These are phyloP conservation scores for Macrolepiota dolichaula DNA, from an alignment of 768 basidiomycete species.

Conservation along the genomic window DNA sequence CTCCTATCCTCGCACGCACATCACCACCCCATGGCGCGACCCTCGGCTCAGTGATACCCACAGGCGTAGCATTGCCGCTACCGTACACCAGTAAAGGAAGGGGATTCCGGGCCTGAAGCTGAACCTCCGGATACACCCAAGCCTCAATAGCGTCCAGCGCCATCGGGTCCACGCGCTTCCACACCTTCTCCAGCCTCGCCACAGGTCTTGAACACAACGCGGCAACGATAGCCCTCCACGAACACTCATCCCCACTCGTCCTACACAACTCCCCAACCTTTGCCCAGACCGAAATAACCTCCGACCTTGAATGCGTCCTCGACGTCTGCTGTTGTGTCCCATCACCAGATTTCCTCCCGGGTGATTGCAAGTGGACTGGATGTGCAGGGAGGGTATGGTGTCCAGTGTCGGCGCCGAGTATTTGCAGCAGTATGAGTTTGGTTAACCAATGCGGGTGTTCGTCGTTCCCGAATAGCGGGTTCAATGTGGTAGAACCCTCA, in stretches of 20 bases:
- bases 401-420: constrained; percentile 56
- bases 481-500: constrained; percentile 9
- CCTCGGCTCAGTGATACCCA: constrained; percentile 39
- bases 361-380: constrained; percentile 18
- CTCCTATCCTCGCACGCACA: constrained; percentile 40
- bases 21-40: constrained; percentile 72
- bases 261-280: constrained; percentile 72
- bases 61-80: constrained; percentile 21
- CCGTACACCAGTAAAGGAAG: no score
- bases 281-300: constrained; percentile 71
- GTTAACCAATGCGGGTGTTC: constrained; percentile 82
- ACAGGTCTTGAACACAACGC: constrained; percentile 74
- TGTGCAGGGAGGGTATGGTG: constrained; percentile 9
- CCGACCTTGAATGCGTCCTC: constrained; percentile 68
- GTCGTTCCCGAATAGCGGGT: constrained; percentile 62
- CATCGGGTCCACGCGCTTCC: constrained; percentile 68
- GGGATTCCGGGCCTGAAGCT: neutral
- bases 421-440: constrained; percentile 64
- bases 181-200: constrained; percentile 73
- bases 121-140: constrained; percentile 49
- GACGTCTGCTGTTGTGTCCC: constrained; percentile 31
- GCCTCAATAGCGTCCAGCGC: constrained; percentile 57
- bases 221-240: constrained; percentile 71
- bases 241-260: constrained; percentile 70
- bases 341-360: constrained; percentile 33